A percentile compares a stretch with the other conserved stretches of the same genome.
phyloP scores from a whole-genome alignment of 768 basidiomycete species.

The Obba rivulosa region DNA sequence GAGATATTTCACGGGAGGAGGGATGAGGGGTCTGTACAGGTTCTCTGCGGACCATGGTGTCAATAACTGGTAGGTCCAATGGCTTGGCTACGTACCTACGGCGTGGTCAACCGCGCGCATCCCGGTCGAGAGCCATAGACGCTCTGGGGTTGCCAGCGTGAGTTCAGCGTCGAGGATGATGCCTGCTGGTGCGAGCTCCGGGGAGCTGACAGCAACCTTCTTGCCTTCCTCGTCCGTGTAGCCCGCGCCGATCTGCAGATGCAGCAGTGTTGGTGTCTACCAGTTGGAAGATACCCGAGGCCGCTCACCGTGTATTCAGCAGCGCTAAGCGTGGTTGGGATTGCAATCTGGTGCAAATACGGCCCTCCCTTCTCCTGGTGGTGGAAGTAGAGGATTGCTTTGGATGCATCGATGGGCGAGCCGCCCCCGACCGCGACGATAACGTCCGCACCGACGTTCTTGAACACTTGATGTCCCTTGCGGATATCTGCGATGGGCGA shows the following conservation, averaged over 20 bases:
- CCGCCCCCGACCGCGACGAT: slow-evolving; percentile 77
- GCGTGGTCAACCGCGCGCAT: slow-evolving; percentile 77
- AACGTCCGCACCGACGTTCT: slow-evolving; percentile 53
- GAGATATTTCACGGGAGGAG: slow-evolving; percentile 57
- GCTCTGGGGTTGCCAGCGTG: slow-evolving; percentile 66
- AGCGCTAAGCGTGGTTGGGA: slow-evolving; percentile 78
- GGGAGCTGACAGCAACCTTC: slow-evolving; percentile 55
- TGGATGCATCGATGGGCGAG: slow-evolving; percentile 74
- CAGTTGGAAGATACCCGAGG: background rate
- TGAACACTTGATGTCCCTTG: slow-evolving; percentile 50
- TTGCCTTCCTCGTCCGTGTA: slow-evolving; percentile 65
- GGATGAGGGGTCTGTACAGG: slow-evolving; percentile 52
- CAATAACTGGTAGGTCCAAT: background rate
- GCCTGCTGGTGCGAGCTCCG: slow-evolving; percentile 59
- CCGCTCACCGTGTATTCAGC: slow-evolving; percentile 62
- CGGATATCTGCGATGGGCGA: slow-evolving; percentile 63
- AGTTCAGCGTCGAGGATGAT: slow-evolving; percentile 77
- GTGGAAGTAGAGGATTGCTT: slow-evolving; percentile 61
- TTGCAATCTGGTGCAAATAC: slow-evolving; percentile 63
- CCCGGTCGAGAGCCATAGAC: slow-evolving; percentile 77
- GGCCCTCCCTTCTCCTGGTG: slow-evolving; percentile 50
- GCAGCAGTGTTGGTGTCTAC: background rate
- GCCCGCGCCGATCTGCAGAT: slow-evolving; percentile 37
- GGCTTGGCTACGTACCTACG: slow-evolving; percentile 42
- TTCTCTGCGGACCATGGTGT: slow-evolving; percentile 37